These are phyloP conservation scores for Paramyrothecium sp. DNA, from an alignment of 2,329 filamentous ascomycete species.

Conservation along the genomic window DNA sequence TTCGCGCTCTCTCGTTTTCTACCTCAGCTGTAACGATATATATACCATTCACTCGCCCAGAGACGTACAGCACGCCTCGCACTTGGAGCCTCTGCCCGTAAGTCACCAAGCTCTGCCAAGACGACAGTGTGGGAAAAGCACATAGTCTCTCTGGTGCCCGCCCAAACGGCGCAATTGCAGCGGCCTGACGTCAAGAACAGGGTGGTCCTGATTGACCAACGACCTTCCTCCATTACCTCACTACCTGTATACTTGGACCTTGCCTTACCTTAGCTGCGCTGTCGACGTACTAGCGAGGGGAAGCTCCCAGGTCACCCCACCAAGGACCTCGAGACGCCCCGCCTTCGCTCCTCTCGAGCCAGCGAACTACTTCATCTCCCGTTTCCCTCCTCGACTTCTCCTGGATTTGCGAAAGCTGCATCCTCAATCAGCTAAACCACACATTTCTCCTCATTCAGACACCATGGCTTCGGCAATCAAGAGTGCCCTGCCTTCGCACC, in stretches of 20 bases:
- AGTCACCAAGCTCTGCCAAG: background rate
- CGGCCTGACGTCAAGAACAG: background rate
- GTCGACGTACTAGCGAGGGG: conserved; percentile 3
- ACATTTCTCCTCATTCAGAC: conserved; percentile 1
- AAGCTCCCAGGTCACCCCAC: conserved; percentile 13
- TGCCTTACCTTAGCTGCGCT: background rate
- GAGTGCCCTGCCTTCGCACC: conserved; percentile 78
- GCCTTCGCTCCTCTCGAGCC: conserved; percentile 3
- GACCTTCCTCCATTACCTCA: background rate
- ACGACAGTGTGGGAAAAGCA: background rate
- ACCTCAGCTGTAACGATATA: too few species aligned
- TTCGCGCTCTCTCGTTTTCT: background rate
- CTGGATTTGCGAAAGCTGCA: background rate
- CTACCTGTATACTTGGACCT: background rate
- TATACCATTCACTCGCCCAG: too few species aligned
- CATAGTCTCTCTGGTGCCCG: background rate
- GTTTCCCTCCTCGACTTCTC: background rate
- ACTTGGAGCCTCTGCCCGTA: too few species aligned
- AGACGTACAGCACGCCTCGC: too few species aligned
- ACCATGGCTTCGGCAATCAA: conserved; percentile 71
- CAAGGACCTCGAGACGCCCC: background rate
- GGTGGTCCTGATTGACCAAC: background rate
- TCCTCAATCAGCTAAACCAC: background rate
- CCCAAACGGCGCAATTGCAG: background rate
- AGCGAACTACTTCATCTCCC: conserved; percentile 8